phyloP scores from a whole-genome alignment of 1,139 yeast species.

The Taphrina confusa region DNA sequence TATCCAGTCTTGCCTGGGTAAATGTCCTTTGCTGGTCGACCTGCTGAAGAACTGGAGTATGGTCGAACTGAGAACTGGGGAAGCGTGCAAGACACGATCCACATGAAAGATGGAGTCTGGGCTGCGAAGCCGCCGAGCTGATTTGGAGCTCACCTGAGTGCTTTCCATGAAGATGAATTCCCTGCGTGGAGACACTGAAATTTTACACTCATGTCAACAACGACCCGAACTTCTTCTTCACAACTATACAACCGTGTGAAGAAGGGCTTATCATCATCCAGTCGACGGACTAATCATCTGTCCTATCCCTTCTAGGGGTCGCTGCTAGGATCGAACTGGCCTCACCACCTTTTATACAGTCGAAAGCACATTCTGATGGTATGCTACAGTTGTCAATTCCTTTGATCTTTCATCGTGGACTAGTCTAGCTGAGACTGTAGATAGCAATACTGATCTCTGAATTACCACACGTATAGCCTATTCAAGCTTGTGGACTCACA shows the following conservation, averaged over 20 bases:
- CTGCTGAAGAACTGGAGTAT: no score
- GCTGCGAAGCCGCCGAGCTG: no score
- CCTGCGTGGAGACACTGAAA: no score
- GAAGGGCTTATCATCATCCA: slow-evolving; percentile 24
- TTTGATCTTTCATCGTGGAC: background rate
- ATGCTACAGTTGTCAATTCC: slow-evolving; percentile 12
- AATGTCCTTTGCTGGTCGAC: no score
- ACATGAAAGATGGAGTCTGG: background rate
- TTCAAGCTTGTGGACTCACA: no score
- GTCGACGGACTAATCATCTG: slow-evolving; percentile 32
- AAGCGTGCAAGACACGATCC: background rate
- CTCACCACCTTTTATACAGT: slow-evolving; percentile 31
- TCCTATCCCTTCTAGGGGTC: slow-evolving; percentile 18
- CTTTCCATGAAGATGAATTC: no score
- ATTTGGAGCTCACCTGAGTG: no score
- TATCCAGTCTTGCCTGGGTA: no score
- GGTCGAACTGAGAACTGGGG: background rate
- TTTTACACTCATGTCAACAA: no score
- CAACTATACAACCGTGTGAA: slow-evolving; percentile 19
- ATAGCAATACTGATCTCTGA: background rate
- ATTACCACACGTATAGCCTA: no score
- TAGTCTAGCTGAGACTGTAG: slow-evolving; percentile 12
- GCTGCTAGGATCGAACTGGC: slow-evolving; percentile 28
- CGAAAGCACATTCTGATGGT: slow-evolving; percentile 26
- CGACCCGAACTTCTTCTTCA: background rate